Base-by-base conservation (phyloP, 2,329 filamentous ascomycete genomes). In the Neoascochyta sp. region DNA sequence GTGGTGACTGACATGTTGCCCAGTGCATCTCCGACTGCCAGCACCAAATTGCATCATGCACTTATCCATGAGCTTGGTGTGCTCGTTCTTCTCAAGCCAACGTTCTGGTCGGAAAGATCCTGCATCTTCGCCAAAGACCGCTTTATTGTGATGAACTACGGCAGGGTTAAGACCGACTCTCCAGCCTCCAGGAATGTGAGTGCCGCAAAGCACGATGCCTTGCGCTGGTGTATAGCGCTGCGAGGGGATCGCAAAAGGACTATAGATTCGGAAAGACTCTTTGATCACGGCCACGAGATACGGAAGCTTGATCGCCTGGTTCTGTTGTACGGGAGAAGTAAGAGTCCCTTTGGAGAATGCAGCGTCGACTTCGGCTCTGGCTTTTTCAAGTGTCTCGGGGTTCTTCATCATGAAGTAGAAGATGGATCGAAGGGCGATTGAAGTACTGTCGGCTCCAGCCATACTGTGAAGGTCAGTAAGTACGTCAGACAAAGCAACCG, bases 221-320 rank as follows among this genome's bases (percentile, higher is more conserved):
- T 73, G 67, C 0, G 68, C 60, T 0, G 85, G 85, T 0, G 85
- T 80, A 25, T 88, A 68, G 31, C 86, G 74, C 59, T 88, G 84
- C 23, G 88, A 67, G 0, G 80, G 77, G 7, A 87, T 66, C 0
- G 83, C 83, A 0, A 81, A 73, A 1, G 84, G 81, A 0, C 84
- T 83, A 55, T 87, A 82, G 46, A 86, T 57, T 6, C 84, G 76
- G 63, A 88, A 83, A 4, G 80, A 75, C 60, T 92, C 86, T 53
- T 88, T 83, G 47, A 90, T 74, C 31, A 78, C 80, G 3, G 83
- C 84, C 49, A 86, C 80, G 2, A 90, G 73, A 55, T 89, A 90
- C 0, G 77, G 76, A 4, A 90, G 69, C 29, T 74, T 74, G 57
- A 84, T 78, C 26, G 70, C 72, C 56, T 87, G 42, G 6, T 18